Evolutionary conservation across 345 rosid species (phyloP).

Genomic region (Populus tremula): DNA sequence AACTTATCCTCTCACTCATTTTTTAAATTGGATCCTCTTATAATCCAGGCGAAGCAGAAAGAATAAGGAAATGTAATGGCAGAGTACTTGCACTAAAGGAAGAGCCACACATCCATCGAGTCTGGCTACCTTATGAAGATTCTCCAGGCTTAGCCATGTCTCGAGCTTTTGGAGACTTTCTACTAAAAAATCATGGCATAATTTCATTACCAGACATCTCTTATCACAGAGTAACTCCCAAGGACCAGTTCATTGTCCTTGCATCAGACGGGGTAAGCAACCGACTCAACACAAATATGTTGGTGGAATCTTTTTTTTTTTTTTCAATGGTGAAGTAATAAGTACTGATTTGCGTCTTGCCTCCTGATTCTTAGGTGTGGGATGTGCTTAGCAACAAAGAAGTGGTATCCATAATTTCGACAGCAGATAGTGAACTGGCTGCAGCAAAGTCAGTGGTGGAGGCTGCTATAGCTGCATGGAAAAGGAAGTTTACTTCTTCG

Average conservation of each 20-base stretch:
- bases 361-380: constrained; percentile 45
- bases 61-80: constrained; percentile 71
- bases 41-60: constrained; percentile 67
- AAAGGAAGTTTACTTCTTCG: constrained; percentile 49
- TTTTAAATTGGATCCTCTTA: neutral
- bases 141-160: constrained; percentile 95
- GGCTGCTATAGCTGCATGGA: constrained; percentile 63
- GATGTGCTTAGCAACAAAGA: constrained; percentile 73
- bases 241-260: constrained; percentile 60
- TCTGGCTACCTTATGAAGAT: constrained; percentile 82
- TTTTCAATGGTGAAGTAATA: neutral
- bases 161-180: constrained; percentile 78
- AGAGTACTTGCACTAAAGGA: constrained; percentile 64
- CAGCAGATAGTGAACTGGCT: constrained; percentile 35
- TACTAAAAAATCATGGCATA: constrained; percentile 66
- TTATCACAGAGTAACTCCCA: constrained; percentile 44
- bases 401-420: constrained; percentile 49
- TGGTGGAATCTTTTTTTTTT: neutral
- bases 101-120: constrained; percentile 75
- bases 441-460: constrained; percentile 64
- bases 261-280: constrained; percentile 78
- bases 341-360: neutral
- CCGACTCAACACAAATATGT: neutral
- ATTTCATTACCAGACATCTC: constrained; percentile 71
- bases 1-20: neutral